Evolutionary conservation across 495 filamentous ascomycete genomes (phyloP).

Genomic region (Glutinoglossum americanum): DNA sequence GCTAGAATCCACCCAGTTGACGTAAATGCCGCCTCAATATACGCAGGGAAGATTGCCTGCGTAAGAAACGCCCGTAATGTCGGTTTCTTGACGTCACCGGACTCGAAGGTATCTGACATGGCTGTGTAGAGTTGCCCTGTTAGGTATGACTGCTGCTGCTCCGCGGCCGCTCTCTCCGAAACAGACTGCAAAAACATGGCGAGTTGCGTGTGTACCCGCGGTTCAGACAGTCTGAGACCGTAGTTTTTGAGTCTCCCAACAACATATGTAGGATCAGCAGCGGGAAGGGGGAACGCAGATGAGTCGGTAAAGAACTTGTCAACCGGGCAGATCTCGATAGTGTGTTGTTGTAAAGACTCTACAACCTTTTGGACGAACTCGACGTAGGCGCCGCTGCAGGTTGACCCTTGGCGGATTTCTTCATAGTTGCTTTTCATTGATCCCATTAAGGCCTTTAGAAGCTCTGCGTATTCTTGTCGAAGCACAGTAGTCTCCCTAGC

Average conservation of each 20-base stretch:
- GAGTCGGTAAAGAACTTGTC: slow-evolving; percentile 50
- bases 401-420: slow-evolving; percentile 26
- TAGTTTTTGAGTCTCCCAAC: slow-evolving; percentile 44
- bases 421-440: slow-evolving; percentile 50
- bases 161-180: slow-evolving; percentile 37
- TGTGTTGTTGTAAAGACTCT: slow-evolving; percentile 42
- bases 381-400: slow-evolving; percentile 34
- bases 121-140: slow-evolving; percentile 34
- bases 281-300: slow-evolving; percentile 40
- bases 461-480: slow-evolving; percentile 30
- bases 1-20: slow-evolving; percentile 36
- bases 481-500: slow-evolving; percentile 16
- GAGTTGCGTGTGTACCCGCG: slow-evolving; percentile 32
- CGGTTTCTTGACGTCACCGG: slow-evolving; percentile 20
- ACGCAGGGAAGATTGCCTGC: slow-evolving; percentile 40
- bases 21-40: slow-evolving; percentile 31
- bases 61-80: slow-evolving; percentile 36
- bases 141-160: slow-evolving; percentile 37
- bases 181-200: slow-evolving; percentile 41
- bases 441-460: slow-evolving; percentile 36
- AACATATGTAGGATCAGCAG: slow-evolving; percentile 43
- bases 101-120: slow-evolving; percentile 28
- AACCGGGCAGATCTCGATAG: slow-evolving; percentile 36
- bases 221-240: slow-evolving; percentile 30
- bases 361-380: slow-evolving; percentile 44